phyloP scores from a whole-genome alignment of 176 grass and related monocot genomes.

The Ensete glaucum region DNA sequence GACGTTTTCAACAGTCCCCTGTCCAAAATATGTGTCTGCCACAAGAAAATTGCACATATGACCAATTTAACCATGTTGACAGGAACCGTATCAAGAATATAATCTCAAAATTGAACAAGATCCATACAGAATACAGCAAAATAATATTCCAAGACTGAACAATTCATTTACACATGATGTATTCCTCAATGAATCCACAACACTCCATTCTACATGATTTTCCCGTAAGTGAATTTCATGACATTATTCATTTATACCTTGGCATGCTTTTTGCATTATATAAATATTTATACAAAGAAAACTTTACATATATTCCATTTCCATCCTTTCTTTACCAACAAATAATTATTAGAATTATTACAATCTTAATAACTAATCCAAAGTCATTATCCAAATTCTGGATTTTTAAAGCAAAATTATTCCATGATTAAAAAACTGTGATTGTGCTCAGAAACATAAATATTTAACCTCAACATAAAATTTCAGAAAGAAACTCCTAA shows the following conservation, averaged over 20 bases:
- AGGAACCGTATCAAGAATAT: background rate
- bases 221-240: background rate
- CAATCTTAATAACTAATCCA: background rate
- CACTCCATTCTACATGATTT: background rate
- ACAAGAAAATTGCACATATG: constrained; percentile 13
- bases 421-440: too few species aligned
- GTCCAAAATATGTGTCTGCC: constrained; percentile 74
- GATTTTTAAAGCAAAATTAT: background rate
- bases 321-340: too few species aligned
- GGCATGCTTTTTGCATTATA: background rate
- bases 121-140: background rate
- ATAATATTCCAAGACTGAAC: background rate
- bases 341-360: too few species aligned
- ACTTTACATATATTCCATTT: too few species aligned
- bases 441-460: too few species aligned
- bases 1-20: constrained; percentile 90
- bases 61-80: background rate
- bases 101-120: background rate
- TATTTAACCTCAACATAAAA: too few species aligned
- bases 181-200: background rate
- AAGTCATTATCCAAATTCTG: background rate
- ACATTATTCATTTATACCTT: background rate
- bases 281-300: too few species aligned
- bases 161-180: background rate
- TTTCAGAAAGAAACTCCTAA: too few species aligned